Percentiles rank a stretch among this genome's conserved stretches.
Conservation (phyloP, 73 alveolate genomes). For the Diophrys sp. region DNA sequence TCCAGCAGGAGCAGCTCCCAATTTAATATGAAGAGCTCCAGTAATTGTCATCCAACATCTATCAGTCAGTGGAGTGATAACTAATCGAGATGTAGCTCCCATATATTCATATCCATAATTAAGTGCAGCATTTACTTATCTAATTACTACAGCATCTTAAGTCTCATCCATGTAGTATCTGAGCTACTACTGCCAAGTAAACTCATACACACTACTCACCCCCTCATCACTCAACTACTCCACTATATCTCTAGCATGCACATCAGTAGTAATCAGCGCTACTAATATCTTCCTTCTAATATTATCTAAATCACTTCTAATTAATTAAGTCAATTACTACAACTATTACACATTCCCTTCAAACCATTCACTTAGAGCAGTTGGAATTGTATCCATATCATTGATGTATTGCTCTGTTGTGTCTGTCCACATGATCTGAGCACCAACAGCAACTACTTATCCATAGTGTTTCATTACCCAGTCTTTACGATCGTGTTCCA, state of each 20-base stretch:
- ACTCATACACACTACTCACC: constrained; percentile 56
- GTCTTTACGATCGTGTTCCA: constrained; percentile 38
- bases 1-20: constrained; percentile 99
- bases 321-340: constrained; percentile 59
- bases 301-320: constrained; percentile 80
- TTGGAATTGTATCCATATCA: constrained; percentile 28
- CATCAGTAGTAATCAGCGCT: constrained; percentile 93
- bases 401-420: constrained; percentile 28
- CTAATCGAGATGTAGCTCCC: constrained; percentile 94
- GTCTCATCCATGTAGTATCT: constrained; percentile 91
- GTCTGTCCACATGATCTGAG: constrained; percentile 42
- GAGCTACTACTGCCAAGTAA: constrained; percentile 80
- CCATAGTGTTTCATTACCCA: constrained; percentile 45
- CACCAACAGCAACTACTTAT: constrained; percentile 30
- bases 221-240: constrained; percentile 46
- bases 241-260: constrained; percentile 84
- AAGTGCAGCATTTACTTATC: constrained; percentile 74
- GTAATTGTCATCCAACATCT: too few species aligned
- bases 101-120: constrained; percentile 94
- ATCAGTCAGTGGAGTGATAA: too few species aligned
- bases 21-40: constrained; percentile 99
- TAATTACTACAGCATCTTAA: constrained; percentile 68
- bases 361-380: constrained; percentile 30
- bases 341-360: constrained; percentile 39
- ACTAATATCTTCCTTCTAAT: constrained; percentile 82